Base-by-base conservation (phyloP, 2,329 filamentous ascomycete species). In the Eutypa lata region DNA sequence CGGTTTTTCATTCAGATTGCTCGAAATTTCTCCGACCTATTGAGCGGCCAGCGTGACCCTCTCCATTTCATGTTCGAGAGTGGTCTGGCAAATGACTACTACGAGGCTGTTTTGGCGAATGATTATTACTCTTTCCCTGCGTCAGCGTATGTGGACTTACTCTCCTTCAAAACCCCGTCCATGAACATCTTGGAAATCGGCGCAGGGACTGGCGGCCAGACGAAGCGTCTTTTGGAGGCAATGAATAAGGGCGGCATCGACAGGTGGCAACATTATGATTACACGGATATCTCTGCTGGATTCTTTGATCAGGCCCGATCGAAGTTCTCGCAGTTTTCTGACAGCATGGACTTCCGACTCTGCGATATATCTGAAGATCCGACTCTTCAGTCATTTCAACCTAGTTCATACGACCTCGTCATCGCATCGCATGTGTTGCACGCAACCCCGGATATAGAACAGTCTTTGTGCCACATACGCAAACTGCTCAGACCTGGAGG, bases 401-500 rank as follows among this genome's bases (percentile, higher is more conserved):
- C 14, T 2, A 21, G 16, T 1, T 14, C 3, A 2, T 55, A 55
- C 22, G 53, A 55, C 31, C 10, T 55, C 4, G 22, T 55, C 7
- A 14, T 55, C 11, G 53, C 53, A 19, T 50, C 53, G 2, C 47
- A 55, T 24, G 50, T 52, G 2, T 16, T 55, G 7, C 53, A 55
- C 37, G 50, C 50, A 3, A 55, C 53, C 1, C 31, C 26, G 2
- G 13, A 37, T n/a, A 11, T 55, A 14, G 24, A 22, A 7, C 14
- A 48, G 14, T 37, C 50, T 3, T 28, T 55, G 3, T 28, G 26
- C 3, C 50, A 55, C 26, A 14, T 55, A 1, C 16, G 43, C 13
- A 50, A 19, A n/a, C 31, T 55, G 1, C 44, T 55, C 3, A 52
- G 51, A n/a, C 50, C 47, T 10, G 26, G 44, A 22, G 53, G 53